phyloP scores from a whole-genome alignment of 495 filamentous ascomycete genomes.

The Penicillium lagena region DNA sequence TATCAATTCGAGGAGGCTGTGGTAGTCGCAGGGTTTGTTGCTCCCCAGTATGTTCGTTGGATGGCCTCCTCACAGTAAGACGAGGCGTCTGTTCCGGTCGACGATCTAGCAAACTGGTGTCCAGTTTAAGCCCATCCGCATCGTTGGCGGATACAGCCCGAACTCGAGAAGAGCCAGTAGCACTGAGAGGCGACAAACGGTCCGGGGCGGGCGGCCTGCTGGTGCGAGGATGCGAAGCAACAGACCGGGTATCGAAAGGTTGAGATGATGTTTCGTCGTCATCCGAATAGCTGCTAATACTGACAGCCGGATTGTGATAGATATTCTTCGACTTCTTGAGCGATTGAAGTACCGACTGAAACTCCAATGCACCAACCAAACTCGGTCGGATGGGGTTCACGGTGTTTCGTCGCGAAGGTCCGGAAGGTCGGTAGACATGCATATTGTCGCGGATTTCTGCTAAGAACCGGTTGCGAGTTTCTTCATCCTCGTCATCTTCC shows the following conservation, averaged over 20 bases:
- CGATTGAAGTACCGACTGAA: conserved; percentile 78
- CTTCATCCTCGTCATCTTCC: conserved; percentile 59
- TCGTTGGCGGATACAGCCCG: conserved; percentile 67
- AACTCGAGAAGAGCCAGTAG: conserved; percentile 25
- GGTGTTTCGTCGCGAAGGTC: conserved; percentile 63
- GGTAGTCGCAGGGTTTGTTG: conserved; percentile 2
- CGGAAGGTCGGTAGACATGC: conserved; percentile 68
- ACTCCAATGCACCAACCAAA: conserved; percentile 89
- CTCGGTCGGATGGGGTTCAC: conserved; percentile 83
- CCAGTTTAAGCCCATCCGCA: conserved; percentile 37
- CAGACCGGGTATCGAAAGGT: conserved; percentile 44
- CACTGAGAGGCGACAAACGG: conserved; percentile 26
- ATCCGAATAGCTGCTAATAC: conserved; percentile 66
- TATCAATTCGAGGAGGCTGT: conserved; percentile 15
- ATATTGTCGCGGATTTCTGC: conserved; percentile 89
- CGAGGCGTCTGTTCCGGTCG: conserved; percentile 10
- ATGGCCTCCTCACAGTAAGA: conserved; percentile 31
- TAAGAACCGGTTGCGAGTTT: conserved; percentile 61
- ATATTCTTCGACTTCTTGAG: conserved; percentile 73
- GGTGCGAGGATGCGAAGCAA: conserved; percentile 37
- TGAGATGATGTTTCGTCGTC: conserved; percentile 42
- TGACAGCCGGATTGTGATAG: conserved; percentile 54
- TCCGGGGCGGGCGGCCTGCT: conserved; percentile 15
- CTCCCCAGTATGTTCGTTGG: conserved; percentile 9
- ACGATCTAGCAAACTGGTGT: conserved; percentile 24